Conservation (phyloP, 495 filamentous ascomycete species). For the Penicillium odoratum region DNA sequence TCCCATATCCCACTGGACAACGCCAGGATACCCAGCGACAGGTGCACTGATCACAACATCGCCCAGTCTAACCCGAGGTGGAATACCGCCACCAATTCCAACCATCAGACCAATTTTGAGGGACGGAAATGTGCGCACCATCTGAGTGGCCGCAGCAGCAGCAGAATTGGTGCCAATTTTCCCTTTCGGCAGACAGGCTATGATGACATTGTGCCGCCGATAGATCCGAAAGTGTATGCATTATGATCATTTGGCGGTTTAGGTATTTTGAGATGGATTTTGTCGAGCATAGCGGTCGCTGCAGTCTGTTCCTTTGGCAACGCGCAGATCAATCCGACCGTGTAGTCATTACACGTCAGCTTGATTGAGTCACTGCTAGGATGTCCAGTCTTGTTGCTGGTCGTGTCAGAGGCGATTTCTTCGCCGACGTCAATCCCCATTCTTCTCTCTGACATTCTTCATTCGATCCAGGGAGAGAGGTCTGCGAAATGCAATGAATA, state of each 20-base stretch:
- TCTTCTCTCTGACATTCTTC: too few species aligned
- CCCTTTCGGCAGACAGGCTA: conserved; percentile 34
- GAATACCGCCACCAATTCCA: conserved; percentile 46
- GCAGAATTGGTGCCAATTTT: conserved; percentile 31
- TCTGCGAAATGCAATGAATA: too few species aligned
- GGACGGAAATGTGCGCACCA: conserved; percentile 34
- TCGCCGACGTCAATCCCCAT: too few species aligned
- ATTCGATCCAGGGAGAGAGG: too few species aligned
- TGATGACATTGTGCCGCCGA: conserved; percentile 37
- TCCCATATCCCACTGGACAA: conserved; percentile 27
- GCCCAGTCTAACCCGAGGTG: conserved; percentile 20
- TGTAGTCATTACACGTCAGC: conserved; percentile 18
- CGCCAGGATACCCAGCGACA: conserved; percentile 8
- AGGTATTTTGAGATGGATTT: conserved; percentile 7
- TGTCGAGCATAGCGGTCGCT: conserved; percentile 25
- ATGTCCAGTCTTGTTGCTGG: too few species aligned
- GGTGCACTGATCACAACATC: conserved; percentile 28
- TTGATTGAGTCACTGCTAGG: not conserved
- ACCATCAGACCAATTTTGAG: conserved; percentile 42
- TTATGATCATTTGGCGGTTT: conserved; percentile 28
- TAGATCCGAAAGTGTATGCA: conserved; percentile 29
- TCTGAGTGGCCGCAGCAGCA: conserved; percentile 27
- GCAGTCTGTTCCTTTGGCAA: conserved; percentile 24
- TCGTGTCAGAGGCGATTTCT: too few species aligned
- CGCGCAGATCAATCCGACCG: conserved; percentile 30